phyloP scores from a whole-genome alignment of 2,329 filamentous ascomycete species.

The Hymenoscyphus linearis region DNA sequence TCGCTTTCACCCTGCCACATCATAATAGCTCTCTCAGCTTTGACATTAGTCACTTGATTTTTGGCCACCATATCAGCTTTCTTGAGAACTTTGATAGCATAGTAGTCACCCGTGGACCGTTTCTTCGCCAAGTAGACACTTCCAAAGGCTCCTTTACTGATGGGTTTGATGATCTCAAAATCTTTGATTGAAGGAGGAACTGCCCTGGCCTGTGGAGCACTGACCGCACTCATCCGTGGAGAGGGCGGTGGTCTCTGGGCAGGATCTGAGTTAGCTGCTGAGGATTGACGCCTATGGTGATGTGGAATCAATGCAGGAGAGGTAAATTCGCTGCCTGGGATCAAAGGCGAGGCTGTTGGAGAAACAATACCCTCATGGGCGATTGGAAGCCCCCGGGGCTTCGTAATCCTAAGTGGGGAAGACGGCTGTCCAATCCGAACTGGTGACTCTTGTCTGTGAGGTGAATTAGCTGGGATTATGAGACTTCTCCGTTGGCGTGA shows the following conservation, averaged over 20 bases:
- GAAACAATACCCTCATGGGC: constrained; percentile 66
- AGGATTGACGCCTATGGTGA: constrained; percentile 86
- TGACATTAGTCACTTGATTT: constrained; percentile 98
- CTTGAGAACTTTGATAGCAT: constrained; percentile 96
- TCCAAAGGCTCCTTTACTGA: constrained; percentile 97
- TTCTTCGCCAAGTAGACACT: constrained; percentile 98
- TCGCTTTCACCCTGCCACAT: constrained; percentile 99
- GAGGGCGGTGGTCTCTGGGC: constrained; percentile 65
- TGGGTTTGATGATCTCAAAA: constrained; percentile 98
- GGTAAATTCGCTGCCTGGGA: constrained; percentile 75
- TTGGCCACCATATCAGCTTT: constrained; percentile 99
- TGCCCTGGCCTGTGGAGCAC: constrained; percentile 76
- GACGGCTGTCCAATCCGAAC: constrained; percentile 70
- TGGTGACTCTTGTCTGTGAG: constrained; percentile 83
- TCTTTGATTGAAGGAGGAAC: constrained; percentile 96
- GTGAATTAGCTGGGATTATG: constrained; percentile 73
- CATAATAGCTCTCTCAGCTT: constrained; percentile 98
- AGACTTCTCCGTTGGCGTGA: constrained; percentile 81
- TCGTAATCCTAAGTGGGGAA: constrained; percentile 79
- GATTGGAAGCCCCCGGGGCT: constrained; percentile 61
- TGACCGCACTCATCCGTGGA: constrained; percentile 71
- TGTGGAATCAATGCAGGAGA: constrained; percentile 62
- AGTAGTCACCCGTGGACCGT: constrained; percentile 97
- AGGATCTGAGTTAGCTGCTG: constrained; percentile 69
- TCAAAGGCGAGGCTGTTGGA: constrained; percentile 83